Conservation (phyloP, 352 stramenopile species). For the Nothophytophthora sp. region DNA sequence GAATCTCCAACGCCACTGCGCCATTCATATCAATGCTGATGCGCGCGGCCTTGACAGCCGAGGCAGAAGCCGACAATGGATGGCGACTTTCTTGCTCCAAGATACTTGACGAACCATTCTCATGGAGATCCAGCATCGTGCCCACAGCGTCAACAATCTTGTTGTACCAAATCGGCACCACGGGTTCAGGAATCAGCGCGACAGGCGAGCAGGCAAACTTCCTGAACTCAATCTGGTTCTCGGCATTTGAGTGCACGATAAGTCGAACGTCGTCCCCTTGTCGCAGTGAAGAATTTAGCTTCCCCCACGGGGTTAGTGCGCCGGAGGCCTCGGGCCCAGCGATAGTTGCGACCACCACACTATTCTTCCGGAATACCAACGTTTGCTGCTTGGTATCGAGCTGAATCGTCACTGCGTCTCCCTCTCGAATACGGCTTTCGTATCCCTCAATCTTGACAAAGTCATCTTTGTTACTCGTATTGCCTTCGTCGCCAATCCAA, state of each 20-base stretch:
- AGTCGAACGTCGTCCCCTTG: conserved; percentile 18
- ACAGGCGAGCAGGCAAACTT: conserved; percentile 36
- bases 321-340: conserved; percentile 9
- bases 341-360: conserved; percentile 19
- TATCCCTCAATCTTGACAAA: conserved; percentile 17
- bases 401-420: conserved; percentile 43
- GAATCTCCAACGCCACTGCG: conserved; percentile 66
- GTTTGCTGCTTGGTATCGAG: conserved; percentile 33
- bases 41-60: conserved; percentile 1
- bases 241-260: conserved; percentile 18
- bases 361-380: conserved; percentile 48
- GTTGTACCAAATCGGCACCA: conserved; percentile 58
- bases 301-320: conserved; percentile 24
- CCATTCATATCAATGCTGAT: conserved; percentile 38
- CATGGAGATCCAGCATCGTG: conserved; percentile 58
- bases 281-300: conserved; percentile 4
- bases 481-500: conserved; percentile 5
- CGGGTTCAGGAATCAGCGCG: conserved; percentile 22
- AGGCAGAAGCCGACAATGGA: conserved; percentile 16
- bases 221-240: conserved; percentile 22
- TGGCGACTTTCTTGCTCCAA: conserved; percentile 58
- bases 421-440: conserved; percentile 27
- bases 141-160: conserved; percentile 59
- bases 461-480: not conserved
- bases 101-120: conserved; percentile 32